Evolutionary conservation across 306 rosid genomes (phyloP), one percentile per base, ranked within the genome.

Genomic region (Pterocarpus santalinus): DNA sequence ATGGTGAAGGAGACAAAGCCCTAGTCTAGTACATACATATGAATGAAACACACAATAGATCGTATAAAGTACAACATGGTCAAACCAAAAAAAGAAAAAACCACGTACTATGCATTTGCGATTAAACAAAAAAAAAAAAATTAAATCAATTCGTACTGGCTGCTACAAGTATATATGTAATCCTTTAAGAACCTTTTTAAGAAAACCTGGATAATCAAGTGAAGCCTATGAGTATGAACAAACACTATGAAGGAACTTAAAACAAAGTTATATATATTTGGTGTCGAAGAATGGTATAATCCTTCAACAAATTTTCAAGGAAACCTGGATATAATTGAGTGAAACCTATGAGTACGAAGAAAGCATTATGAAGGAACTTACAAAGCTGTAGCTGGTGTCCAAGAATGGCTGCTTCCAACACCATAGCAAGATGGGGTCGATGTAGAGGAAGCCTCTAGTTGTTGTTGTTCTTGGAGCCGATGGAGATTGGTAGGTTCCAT

Each of bases 401-500:
- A 94, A 61, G 63, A 77, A 83, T 80, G 86, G 76, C 8, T 81
- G 89, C 28, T 81, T 76, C 47, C 88, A 80, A 69, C 74, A 30
- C 88, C 91, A 86, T 79, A 85, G 82, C 38, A 83, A 66, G 92
- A 83, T 16, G 88, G 65, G 80, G 78, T n/a, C 5, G 84, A 57
- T 8, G 68, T 66, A 81, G 88, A 82, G 72, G 91, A 85, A 57
- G 90, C 30, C 14, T 52, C 49, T 43, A 39, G 75, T 34, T 30
- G 72, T 17, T 80, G 80, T 82, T 91, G 91, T 83, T 88, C 89
- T 85, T 85, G 94, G 72, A 85, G 94, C 70, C 72, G 92, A 82
- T 90, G 92, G 69, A 85, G 92, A 80, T 91, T 88, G 88, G 88
- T 84, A 76, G 94, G 88, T 83, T 90, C 95, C 97, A 92, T 91